Evolutionary conservation across 202 grass and related monocot genomes (phyloP).

Genomic region (Hordeum pubiflorum): DNA sequence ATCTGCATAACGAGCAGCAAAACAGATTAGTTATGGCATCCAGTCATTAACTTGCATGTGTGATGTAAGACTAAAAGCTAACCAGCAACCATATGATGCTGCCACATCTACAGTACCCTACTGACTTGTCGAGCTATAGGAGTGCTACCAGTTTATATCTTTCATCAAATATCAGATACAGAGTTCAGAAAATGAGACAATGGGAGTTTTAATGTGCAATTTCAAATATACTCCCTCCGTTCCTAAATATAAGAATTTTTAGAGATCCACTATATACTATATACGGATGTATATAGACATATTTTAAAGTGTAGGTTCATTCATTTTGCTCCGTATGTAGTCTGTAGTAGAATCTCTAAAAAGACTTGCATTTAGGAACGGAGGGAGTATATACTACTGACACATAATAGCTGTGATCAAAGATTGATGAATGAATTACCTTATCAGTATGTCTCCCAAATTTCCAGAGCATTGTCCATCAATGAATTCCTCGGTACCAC

Average conservation of each 20-base stretch:
- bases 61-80: neutral
- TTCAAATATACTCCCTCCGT: neutral
- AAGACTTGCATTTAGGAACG: no score
- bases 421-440: conserved; percentile 25
- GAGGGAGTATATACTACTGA: neutral
- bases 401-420: neutral
- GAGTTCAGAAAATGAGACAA: neutral
- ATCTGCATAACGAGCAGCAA: conserved; percentile 43
- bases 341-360: no score
- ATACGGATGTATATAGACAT: no score
- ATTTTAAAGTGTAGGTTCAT: no score
- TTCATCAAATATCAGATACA: neutral
- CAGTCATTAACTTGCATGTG: neutral
- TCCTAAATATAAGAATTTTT: no score
- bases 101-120: neutral
- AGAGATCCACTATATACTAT: no score
- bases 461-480: conserved; percentile 87
- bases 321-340: no score
- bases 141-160: neutral
- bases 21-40: neutral
- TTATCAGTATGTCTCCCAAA: conserved; percentile 81
- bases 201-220: neutral
- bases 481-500: conserved; percentile 77
- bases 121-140: neutral
- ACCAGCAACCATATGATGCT: neutral